These are phyloP conservation scores for Pholiota conissans DNA, from an alignment of 768 basidiomycete genomes.

Conservation along the genomic window DNA sequence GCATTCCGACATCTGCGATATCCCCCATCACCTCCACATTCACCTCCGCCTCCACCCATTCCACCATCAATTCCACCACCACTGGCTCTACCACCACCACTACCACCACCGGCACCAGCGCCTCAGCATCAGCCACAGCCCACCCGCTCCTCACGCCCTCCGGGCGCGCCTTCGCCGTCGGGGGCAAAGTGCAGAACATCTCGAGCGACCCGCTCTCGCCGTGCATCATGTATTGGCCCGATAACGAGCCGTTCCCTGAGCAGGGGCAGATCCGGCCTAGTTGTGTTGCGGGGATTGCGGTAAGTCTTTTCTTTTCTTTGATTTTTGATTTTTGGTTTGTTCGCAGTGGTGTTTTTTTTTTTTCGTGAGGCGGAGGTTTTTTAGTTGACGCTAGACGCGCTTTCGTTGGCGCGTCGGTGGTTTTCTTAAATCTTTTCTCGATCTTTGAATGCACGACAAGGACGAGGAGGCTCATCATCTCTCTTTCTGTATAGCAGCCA, in stretches of 20 bases:
- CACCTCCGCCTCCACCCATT: too few relatives aligned
- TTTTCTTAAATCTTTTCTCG: conserved; percentile 1
- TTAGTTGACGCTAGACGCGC: too few relatives aligned
- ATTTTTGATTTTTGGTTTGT: background rate
- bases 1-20: too few relatives aligned
- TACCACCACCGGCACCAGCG: too few relatives aligned
- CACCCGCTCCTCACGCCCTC: conserved; percentile 82
- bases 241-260: conserved; percentile 83
- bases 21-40: too few relatives aligned
- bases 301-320: conserved; percentile 26
- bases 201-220: conserved; percentile 70
- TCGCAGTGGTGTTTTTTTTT: too few relatives aligned
- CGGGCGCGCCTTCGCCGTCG: conserved; percentile 72
- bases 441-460: too few relatives aligned
- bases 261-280: conserved; percentile 75
- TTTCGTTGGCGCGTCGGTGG: background rate
- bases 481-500: conserved; percentile 52
- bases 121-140: conserved; percentile 24
- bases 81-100: too few relatives aligned
- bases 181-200: conserved; percentile 80
- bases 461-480: conserved; percentile 3
- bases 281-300: conserved; percentile 52
- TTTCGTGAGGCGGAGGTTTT: too few relatives aligned
- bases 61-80: too few relatives aligned
- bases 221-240: conserved; percentile 90